Conservation (phyloP, 106 monocot species). For the Chionographis japonica region DNA sequence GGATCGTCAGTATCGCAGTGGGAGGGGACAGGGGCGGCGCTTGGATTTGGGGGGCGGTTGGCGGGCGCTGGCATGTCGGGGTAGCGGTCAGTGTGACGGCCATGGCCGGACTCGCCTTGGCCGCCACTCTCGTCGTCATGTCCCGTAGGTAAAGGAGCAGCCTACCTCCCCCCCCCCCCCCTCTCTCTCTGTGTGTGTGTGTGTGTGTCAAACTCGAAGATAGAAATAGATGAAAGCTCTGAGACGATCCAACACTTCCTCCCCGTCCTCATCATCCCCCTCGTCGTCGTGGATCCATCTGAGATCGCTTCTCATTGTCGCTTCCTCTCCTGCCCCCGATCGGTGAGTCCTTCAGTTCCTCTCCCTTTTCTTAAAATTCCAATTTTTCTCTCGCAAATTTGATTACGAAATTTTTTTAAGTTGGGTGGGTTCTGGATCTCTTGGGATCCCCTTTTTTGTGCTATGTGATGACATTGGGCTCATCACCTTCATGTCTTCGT, state of each 20-base stretch:
- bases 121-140: conserved; percentile 21
- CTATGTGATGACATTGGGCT: no score
- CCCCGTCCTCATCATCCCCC: conserved; percentile 33
- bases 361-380: background rate
- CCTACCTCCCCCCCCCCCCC: background rate
- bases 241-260: conserved; percentile 25
- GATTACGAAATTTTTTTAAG: background rate
- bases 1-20: conserved; percentile 6
- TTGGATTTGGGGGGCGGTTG: background rate
- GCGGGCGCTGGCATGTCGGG: conserved; percentile 20
- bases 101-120: conserved; percentile 32
- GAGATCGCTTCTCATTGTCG: conserved; percentile 61
- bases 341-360: conserved; percentile 30
- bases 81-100: conserved; percentile 35
- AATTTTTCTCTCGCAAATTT: background rate
- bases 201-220: background rate
- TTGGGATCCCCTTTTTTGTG: background rate
- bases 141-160: conserved; percentile 20
- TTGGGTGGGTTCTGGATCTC: background rate
- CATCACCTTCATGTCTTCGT: no score
- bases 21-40: conserved; percentile 9
- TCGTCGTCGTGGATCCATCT: conserved; percentile 59
- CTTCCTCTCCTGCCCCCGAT: conserved; percentile 37
- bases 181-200: background rate
- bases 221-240: conserved; percentile 28